A percentile compares a stretch with the other conserved stretches of the same genome.
Conservation (phyloP, 2,329 filamentous ascomycete species). For the Exophiala sp. region DNA sequence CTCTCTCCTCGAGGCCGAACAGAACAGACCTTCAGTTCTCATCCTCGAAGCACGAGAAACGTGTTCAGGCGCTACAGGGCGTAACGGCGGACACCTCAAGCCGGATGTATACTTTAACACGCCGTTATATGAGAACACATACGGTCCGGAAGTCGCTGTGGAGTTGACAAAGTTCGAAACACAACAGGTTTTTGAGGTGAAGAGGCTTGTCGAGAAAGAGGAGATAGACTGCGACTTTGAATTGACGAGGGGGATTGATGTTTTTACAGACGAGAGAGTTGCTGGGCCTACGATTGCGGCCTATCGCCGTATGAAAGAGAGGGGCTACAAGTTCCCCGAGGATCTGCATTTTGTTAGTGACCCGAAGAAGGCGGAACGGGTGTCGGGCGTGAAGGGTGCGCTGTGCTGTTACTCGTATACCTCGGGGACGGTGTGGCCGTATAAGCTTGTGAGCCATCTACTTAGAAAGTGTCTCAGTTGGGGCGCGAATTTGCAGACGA, state of each 20-base stretch:
- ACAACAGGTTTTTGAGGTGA: conserved; percentile 39
- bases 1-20: conserved; percentile 35
- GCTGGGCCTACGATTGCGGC: conserved; percentile 32
- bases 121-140: conserved; percentile 31
- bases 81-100: conserved; percentile 46
- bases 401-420: conserved; percentile 34
- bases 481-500: conserved; percentile 53
- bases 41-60: conserved; percentile 41
- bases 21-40: conserved; percentile 32
- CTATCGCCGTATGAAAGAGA: conserved; percentile 31
- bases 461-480: conserved; percentile 57
- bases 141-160: conserved; percentile 36
- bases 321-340: conserved; percentile 30
- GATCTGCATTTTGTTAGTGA: conserved; percentile 28
- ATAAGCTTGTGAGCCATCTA: conserved; percentile 74
- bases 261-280: conserved; percentile 34
- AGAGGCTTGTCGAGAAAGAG: conserved; percentile 39
- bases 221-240: conserved; percentile 44
- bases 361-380: conserved; percentile 23
- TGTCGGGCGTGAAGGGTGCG: conserved; percentile 39
- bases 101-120: conserved; percentile 42
- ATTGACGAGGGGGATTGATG: conserved; percentile 39
- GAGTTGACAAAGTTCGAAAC: conserved; percentile 42
- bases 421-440: conserved; percentile 53
- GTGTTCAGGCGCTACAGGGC: conserved; percentile 45